Conservation (phyloP, 345 rosid genomes). For the Hibiscus mutabilis region DNA sequence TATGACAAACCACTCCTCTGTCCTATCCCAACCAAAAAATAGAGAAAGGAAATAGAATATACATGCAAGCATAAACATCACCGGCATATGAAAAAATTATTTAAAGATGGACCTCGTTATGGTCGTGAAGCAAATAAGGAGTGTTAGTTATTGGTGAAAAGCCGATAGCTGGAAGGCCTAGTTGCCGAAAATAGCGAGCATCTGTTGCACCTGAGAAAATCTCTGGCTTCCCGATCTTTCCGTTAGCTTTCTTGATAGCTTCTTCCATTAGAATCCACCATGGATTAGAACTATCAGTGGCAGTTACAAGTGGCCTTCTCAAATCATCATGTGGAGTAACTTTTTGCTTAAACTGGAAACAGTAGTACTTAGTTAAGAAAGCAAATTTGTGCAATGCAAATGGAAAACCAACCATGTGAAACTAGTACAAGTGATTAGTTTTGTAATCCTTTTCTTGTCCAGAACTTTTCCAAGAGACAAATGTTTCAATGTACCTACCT, state of each 20-base stretch:
- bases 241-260: conserved; percentile 64
- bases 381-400: neutral
- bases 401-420: neutral
- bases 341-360: neutral
- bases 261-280: conserved; percentile 90
- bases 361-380: neutral
- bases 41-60: neutral
- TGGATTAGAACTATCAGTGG: conserved; percentile 62
- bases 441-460: neutral
- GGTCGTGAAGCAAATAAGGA: conserved; percentile 86
- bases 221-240: conserved; percentile 69
- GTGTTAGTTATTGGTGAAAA: conserved; percentile 90
- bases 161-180: conserved; percentile 76
- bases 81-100: neutral
- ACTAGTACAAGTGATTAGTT: neutral
- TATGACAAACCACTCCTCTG: neutral
- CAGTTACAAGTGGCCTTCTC: conserved; percentile 58
- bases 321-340: conserved; percentile 14
- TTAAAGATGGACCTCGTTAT: conserved; percentile 57
- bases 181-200: conserved; percentile 61
- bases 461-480: too few relatives aligned
- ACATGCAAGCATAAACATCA: neutral
- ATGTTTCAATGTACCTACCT: too few relatives aligned
- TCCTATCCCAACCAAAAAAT: neutral
- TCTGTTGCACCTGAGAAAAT: conserved; percentile 90